A percentile compares a stretch with the other conserved stretches of the same genome.
Conservation (phyloP, 352 stramenopile genomes). For the Pythium dissimile region DNA sequence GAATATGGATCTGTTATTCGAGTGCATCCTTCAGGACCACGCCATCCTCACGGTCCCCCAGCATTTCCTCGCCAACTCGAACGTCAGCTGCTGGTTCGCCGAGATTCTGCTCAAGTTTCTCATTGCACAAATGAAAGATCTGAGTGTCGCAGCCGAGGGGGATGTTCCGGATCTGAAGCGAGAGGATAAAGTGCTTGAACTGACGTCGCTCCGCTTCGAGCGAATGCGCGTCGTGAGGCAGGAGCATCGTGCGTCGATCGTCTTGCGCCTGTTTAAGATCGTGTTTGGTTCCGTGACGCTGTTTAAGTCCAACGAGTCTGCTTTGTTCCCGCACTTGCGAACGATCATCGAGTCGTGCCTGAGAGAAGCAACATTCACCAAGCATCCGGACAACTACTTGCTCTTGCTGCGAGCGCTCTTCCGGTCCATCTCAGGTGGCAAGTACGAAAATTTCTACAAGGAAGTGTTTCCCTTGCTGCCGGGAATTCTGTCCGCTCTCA, state of each 20-base stretch:
- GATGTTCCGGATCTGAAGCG: constrained; percentile 78
- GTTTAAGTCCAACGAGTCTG: constrained; percentile 95
- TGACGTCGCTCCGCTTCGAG: constrained; percentile 74
- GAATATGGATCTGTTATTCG: constrained; percentile 90
- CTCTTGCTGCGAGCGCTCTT: constrained; percentile 94
- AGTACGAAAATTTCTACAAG: constrained; percentile 98
- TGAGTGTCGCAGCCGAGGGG: constrained; percentile 81
- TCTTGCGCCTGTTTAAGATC: constrained; percentile 94
- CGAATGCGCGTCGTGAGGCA: constrained; percentile 68
- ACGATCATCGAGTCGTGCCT: constrained; percentile 93
- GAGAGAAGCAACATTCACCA: constrained; percentile 87
- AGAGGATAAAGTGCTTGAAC: constrained; percentile 69
- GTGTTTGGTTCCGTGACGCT: constrained; percentile 95
- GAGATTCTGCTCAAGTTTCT: constrained; percentile 95
- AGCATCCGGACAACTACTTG: constrained; percentile 93
- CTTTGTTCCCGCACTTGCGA: constrained; percentile 91
- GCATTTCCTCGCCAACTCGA: constrained; percentile 93
- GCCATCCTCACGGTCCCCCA: constrained; percentile 93
- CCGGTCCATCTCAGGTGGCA: constrained; percentile 94
- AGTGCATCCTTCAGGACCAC: constrained; percentile 92
- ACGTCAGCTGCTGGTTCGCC: constrained; percentile 92
- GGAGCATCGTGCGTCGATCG: constrained; percentile 78
- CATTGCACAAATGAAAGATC: constrained; percentile 91
- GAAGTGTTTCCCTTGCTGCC: constrained; percentile 94
- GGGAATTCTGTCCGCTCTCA: constrained; percentile 91